phyloP scores from a whole-genome alignment of 768 basidiomycete genomes.

The Lactarius sanguifluus region DNA sequence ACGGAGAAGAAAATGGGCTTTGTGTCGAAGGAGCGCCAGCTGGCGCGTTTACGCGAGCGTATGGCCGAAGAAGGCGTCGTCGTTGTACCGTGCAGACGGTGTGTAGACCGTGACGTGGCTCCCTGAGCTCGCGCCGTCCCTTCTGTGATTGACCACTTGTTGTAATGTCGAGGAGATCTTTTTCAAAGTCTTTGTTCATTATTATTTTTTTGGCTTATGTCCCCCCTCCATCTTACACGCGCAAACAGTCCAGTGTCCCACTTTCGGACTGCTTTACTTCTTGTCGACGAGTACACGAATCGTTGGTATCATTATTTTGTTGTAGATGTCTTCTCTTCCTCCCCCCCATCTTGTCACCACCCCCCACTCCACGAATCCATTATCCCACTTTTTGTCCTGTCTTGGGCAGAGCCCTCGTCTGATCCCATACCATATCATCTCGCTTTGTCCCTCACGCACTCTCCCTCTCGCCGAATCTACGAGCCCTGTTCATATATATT shows the following conservation, averaged over 20 bases:
- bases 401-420: neutral
- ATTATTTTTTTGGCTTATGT: conserved; percentile 11
- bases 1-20: conserved; percentile 35
- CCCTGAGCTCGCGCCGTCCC: too few species aligned
- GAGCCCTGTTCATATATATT: too few species aligned
- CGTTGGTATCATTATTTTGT: conserved; percentile 25
- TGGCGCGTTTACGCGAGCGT: conserved; percentile 59
- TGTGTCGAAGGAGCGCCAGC: conserved; percentile 64
- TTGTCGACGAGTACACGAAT: conserved; percentile 14
- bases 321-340: conserved; percentile 2
- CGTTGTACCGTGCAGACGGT: conserved; percentile 16
- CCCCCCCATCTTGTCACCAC: too few species aligned
- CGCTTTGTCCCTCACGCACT: neutral
- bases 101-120: conserved; percentile 23
- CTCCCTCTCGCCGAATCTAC: too few species aligned
- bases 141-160: conserved; percentile 6
- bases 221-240: neutral
- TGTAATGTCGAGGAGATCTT: conserved; percentile 18
- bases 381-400: neutral
- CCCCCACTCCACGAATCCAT: neutral
- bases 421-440: too few species aligned
- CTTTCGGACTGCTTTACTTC: neutral
- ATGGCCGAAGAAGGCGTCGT: conserved; percentile 43
- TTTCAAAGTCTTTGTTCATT: neutral
- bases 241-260: neutral